Evolutionary conservation across 2,329 filamentous ascomycete genomes (phyloP).

Genomic region (Neocatenulostroma microsporum): DNA sequence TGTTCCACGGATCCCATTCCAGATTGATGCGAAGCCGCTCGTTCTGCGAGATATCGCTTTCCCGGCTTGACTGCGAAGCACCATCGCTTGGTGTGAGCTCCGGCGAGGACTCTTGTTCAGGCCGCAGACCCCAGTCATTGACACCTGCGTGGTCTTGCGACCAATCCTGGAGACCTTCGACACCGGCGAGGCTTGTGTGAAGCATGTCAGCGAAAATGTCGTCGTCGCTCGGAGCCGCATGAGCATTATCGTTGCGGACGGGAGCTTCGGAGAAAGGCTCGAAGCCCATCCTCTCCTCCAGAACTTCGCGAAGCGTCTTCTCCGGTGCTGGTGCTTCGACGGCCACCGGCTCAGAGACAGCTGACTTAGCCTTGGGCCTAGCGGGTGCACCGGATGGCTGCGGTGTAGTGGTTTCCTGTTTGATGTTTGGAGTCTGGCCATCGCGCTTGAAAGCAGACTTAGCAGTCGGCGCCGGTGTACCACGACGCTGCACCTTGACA

Average conservation of each 20-base stretch:
- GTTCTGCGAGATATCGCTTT: constrained; percentile 37
- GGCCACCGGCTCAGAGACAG: constrained; percentile 5
- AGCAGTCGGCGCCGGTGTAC: constrained; percentile 26
- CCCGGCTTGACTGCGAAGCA: constrained; percentile 33
- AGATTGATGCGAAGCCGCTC: constrained; percentile 36
- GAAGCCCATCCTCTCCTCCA: constrained; percentile 24
- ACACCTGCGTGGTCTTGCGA: constrained; percentile 1
- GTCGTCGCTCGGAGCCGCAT: background rate
- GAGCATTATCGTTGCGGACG: background rate
- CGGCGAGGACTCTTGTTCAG: constrained; percentile 17
- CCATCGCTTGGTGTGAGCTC: constrained; percentile 23
- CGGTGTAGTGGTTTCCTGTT: constrained; percentile 29
- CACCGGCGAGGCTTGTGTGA: constrained; percentile 5
- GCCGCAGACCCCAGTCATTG: constrained; percentile 17
- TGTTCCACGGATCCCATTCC: constrained; percentile 23
- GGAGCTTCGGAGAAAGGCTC: constrained; percentile 3
- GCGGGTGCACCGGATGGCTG: constrained; percentile 12
- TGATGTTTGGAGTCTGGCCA: constrained; percentile 18
- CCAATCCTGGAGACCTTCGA: no score
- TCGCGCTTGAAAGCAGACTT: constrained; percentile 12
- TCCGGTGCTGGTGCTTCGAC: constrained; percentile 12
- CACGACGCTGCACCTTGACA: constrained; percentile 22
- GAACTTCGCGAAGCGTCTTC: constrained; percentile 23
- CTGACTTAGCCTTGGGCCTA: constrained; percentile 12
- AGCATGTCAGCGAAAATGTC: constrained; percentile 1